Evolutionary conservation across 805 yeast species (phyloP).

Genomic region (Pichia pseudocactophila): DNA sequence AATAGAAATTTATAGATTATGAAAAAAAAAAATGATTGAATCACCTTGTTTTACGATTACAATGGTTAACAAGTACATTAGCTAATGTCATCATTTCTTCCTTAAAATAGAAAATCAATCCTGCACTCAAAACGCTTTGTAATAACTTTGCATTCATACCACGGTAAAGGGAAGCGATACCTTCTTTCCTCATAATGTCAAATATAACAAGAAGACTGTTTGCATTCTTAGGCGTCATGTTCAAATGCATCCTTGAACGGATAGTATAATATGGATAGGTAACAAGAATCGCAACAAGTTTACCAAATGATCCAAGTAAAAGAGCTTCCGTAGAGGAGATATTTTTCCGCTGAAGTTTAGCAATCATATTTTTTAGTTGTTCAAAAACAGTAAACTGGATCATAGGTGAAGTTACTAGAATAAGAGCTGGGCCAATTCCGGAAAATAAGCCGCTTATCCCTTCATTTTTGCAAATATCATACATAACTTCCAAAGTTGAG

Average conservation of each 20-base stretch:
- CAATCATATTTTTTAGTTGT: conserved; percentile 62
- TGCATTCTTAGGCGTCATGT: conserved; percentile 20
- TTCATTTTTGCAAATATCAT: conserved; percentile 57
- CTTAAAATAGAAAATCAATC: conserved; percentile 82
- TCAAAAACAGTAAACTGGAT: conserved; percentile 89
- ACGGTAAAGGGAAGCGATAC: conserved; percentile 66
- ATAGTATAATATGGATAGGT: conserved; percentile 91
- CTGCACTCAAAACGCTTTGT: conserved; percentile 83
- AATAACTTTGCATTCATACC: conserved; percentile 74
- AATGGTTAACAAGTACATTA: background rate
- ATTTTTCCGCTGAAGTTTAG: conserved; percentile 32
- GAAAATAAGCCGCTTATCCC: conserved; percentile 69
- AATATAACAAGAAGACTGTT: conserved; percentile 36
- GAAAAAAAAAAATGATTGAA: background rate
- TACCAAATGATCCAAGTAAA: conserved; percentile 81
- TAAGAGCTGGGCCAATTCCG: conserved; percentile 82
- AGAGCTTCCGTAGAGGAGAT: conserved; percentile 72
- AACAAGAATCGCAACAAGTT: conserved; percentile 76
- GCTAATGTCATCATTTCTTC: conserved; percentile 53
- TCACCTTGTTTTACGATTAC: background rate
- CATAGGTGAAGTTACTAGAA: conserved; percentile 80
- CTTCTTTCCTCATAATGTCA: conserved; percentile 60
- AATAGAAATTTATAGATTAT: background rate
- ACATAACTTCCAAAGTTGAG: conserved; percentile 46
- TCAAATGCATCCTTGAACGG: conserved; percentile 80